A percentile compares a stretch with the other conserved stretches of the same genome.
Evolutionary conservation across 1,139 yeast species (phyloP).

Genomic region (Zygoascus hellenicus): DNA sequence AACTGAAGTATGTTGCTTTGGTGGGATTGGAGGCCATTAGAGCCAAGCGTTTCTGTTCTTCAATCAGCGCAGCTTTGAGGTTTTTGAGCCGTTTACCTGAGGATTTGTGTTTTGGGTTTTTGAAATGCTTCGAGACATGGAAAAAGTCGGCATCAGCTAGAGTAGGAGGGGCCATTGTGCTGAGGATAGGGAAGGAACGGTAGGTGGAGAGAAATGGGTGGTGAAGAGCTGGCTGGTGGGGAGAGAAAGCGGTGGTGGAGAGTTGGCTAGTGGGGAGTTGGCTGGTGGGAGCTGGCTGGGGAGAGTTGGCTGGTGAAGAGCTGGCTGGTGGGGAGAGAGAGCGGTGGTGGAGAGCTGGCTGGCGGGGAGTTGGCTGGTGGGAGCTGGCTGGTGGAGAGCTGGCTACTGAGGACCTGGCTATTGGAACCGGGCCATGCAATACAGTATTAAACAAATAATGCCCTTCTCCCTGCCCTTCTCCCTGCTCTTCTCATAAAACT

Average conservation of each 20-base stretch:
- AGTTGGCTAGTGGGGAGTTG: no score
- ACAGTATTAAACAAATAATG: no score
- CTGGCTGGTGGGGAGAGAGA: neutral
- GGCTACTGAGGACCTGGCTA: neutral
- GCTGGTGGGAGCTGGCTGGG: neutral
- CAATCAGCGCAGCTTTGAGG: constrained; percentile 65
- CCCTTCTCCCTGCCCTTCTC: no score
- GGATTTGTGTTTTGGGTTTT: constrained; percentile 46
- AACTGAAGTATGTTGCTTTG: constrained; percentile 35
- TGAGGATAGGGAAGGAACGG: no score
- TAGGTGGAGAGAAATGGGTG: neutral
- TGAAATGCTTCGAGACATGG: constrained; percentile 40
- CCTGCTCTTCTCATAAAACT: no score
- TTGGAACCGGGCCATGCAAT: no score
- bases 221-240: neutral
- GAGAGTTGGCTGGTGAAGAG: neutral
- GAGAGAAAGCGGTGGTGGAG: no score
- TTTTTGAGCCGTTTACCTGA: constrained; percentile 68
- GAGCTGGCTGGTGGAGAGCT: neutral
- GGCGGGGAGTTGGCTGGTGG: no score
- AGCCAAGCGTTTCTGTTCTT: constrained; percentile 60
- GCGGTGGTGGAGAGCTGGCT: no score
- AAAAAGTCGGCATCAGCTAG: constrained; percentile 27
- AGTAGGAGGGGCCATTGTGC: constrained; percentile 7
- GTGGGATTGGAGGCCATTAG: constrained; percentile 26